A percentile compares a stretch with the other conserved stretches of the same genome.
Evolutionary conservation across 2,329 filamentous ascomycete genomes (phyloP).

Genomic region (Claviceps sp.): DNA sequence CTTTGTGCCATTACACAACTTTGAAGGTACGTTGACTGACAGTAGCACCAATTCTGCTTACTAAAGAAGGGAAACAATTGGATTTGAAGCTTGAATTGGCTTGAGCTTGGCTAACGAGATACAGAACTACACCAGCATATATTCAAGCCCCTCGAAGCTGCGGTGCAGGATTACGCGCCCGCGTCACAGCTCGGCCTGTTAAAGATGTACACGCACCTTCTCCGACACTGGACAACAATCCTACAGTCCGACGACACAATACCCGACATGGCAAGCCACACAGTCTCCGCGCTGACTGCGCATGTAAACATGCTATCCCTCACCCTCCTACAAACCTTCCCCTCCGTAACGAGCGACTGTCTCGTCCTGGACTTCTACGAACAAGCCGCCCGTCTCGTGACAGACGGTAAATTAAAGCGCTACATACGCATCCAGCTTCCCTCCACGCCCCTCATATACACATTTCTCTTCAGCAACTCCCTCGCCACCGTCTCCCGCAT

Average conservation of each 20-base stretch:
- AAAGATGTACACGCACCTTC: conserved; percentile 51
- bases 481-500: conserved; percentile 53
- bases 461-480: conserved; percentile 52
- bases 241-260: conserved; percentile 27
- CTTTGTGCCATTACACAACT: conserved; percentile 39
- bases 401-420: conserved; percentile 33
- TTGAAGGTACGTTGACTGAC: conserved; percentile 32
- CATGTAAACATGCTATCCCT: conserved; percentile 44
- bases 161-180: conserved; percentile 33
- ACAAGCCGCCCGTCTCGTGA: conserved; percentile 41
- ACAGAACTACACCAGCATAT: conserved; percentile 37
- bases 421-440: conserved; percentile 56
- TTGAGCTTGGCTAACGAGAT: neutral
- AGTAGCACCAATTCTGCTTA: neutral
- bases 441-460: conserved; percentile 53
- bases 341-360: conserved; percentile 31
- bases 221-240: conserved; percentile 43
- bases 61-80: neutral
- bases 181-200: conserved; percentile 47
- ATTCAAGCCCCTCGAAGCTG: conserved; percentile 37
- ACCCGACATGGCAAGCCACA: conserved; percentile 21
- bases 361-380: conserved; percentile 59
- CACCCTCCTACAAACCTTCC: conserved; percentile 42
- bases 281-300: conserved; percentile 28
- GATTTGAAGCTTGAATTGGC: no score